Base-by-base conservation (phyloP, 352 stramenopile species). In the Peronospora farinosa region DNA sequence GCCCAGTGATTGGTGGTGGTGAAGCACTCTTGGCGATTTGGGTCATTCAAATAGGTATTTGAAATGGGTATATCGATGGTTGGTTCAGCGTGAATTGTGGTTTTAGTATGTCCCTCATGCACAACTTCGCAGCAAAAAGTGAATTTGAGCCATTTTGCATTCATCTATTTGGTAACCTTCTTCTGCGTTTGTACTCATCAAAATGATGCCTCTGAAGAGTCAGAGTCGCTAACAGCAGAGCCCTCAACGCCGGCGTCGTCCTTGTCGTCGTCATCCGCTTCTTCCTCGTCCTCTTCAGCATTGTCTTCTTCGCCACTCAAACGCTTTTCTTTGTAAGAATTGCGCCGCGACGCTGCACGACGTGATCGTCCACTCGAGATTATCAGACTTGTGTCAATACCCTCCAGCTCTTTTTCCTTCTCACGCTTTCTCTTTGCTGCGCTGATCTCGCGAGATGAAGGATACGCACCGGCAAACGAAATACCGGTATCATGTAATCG, bases 341-440 rank as follows among this genome's bases (percentile, higher is more conserved):
- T 53, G n/a, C n/a, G 47, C 38, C 63, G 40, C 11, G 35, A 31
- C 19, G 39, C 28, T 43, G 48, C 60, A 35, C 65, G 65, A 35
- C 67, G 70, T 10, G 65, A 57, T 17, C 70, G 52, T 12, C 68
- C 57, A 12, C 50, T 47, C 21, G 52, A 57, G 47, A 92, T 86
- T 54, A 93, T 93, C 11, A 88, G 52, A 17, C 67, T 87, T 1
- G 78, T 83, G 54, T 93, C 83, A 8, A 93, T 93, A 10, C 81
- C 83, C 40, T 93, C 83, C 25, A 92, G 50, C 36, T 93, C 83
- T 36, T 76, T 75, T 16, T 81, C 78, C 21, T 85, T 65, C 5
- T 72, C 72, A 8, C 69, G 65, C 57, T 89, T 92, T 50, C 57
- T 74, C 65, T 86, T 89, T 19, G 77, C 68, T n/a, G 58, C 65